A percentile compares a stretch with the other conserved stretches of the same genome.
phyloP scores from a whole-genome alignment of 768 basidiomycete species.

The Tylopilus balloui region DNA sequence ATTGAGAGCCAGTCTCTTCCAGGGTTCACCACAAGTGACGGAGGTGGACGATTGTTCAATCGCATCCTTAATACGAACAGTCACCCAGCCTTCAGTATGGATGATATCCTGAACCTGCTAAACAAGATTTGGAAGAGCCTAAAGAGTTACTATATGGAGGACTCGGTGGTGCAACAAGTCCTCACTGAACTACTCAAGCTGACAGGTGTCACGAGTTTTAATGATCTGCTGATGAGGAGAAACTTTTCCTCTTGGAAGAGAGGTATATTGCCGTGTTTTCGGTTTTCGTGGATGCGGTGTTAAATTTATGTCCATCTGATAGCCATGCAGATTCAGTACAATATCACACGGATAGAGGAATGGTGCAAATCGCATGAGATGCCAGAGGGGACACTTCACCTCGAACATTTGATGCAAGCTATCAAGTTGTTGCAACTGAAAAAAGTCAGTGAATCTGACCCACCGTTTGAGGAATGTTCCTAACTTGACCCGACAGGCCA shows the following conservation, averaged over 20 bases:
- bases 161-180: slow-evolving; percentile 93
- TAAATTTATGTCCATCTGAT: slow-evolving; percentile 4
- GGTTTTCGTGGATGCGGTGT: background rate
- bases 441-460: slow-evolving; percentile 55
- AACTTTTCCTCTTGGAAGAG: slow-evolving; percentile 99
- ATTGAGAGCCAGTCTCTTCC: slow-evolving; percentile 98
- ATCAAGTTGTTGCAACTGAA: slow-evolving; percentile 97
- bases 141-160: slow-evolving; percentile 98
- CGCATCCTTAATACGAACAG: slow-evolving; percentile 83
- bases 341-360: slow-evolving; percentile 94
- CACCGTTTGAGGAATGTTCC: slow-evolving; percentile 4
- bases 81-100: slow-evolving; percentile 94
- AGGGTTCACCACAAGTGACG: slow-evolving; percentile 94
- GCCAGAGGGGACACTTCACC: slow-evolving; percentile 95
- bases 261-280: slow-evolving; percentile 48
- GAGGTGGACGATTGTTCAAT: slow-evolving; percentile 89
- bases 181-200: slow-evolving; percentile 92
- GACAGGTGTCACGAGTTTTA: slow-evolving; percentile 95
- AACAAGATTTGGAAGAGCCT: slow-evolving; percentile 98
- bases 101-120: slow-evolving; percentile 92
- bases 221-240: slow-evolving; percentile 95
- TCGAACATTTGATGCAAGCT: slow-evolving; percentile 99
- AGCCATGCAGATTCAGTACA: slow-evolving; percentile 99
- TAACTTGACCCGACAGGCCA: slow-evolving; percentile 51
- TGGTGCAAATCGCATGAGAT: slow-evolving; percentile 99